phyloP scores from a whole-genome alignment of 2,329 filamentous ascomycete genomes.

The Hortaea werneckii region DNA sequence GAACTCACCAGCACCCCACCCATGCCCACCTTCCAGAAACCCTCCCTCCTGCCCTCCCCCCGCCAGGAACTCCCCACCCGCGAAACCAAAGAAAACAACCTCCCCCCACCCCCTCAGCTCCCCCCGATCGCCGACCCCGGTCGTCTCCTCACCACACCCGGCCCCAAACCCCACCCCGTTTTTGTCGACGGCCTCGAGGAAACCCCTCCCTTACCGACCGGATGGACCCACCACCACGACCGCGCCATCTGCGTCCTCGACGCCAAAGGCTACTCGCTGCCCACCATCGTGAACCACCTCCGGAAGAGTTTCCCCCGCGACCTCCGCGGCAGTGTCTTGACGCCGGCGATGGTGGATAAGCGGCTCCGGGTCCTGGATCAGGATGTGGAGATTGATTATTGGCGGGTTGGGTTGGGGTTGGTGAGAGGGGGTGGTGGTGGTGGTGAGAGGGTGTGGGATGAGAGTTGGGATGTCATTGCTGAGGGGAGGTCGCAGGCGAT shows the following conservation, averaged over 20 bases:
- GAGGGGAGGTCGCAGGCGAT: background rate
- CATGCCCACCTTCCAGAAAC: constrained; percentile 22
- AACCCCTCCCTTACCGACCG: constrained; percentile 19
- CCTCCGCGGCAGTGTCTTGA: constrained; percentile 17
- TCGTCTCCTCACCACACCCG: constrained; percentile 6
- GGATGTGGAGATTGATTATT: constrained; percentile 24
- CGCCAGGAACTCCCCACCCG: background rate
- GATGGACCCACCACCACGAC: constrained; percentile 24
- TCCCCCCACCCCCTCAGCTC: background rate
- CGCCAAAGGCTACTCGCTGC: constrained; percentile 17
- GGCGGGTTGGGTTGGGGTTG: constrained; percentile 6
- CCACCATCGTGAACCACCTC: constrained; percentile 21
- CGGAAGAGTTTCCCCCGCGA: constrained; percentile 20
- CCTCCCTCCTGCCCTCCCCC: background rate
- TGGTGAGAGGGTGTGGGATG: background rate
- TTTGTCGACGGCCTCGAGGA: constrained; percentile 16
- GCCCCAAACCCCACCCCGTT: constrained; percentile 3
- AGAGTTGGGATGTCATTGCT: background rate
- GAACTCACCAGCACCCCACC: constrained; percentile 21
- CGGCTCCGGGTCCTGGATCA: constrained; percentile 26
- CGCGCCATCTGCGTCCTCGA: constrained; percentile 27
- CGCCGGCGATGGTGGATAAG: constrained; percentile 24
- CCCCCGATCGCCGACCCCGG: constrained; percentile 4
- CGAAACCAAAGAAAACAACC: background rate
- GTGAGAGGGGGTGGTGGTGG: no score